phyloP scores from a whole-genome alignment of 805 yeast genomes.

The Starmerella potacharoeniae region DNA sequence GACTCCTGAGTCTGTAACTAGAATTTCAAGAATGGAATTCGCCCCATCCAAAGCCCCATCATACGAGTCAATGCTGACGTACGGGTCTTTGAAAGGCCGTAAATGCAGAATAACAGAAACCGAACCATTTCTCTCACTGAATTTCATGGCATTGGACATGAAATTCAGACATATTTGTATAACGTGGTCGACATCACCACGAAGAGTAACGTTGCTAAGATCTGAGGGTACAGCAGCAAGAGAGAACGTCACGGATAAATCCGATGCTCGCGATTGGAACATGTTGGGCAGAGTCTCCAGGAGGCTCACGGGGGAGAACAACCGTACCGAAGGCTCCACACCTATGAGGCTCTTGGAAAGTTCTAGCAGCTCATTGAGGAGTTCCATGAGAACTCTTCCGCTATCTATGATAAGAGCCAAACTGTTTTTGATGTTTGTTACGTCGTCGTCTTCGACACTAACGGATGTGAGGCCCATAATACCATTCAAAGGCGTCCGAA shows the following conservation, averaged over 20 bases:
- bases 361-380: slow-evolving; percentile 79
- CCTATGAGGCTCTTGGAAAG: slow-evolving; percentile 83
- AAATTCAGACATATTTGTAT: slow-evolving; percentile 85
- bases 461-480: slow-evolving; percentile 93
- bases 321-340: slow-evolving; percentile 69
- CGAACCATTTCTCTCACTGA: slow-evolving; percentile 54
- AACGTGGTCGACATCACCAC: slow-evolving; percentile 82
- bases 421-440: slow-evolving; percentile 55
- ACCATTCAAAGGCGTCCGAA: slow-evolving; percentile 92
- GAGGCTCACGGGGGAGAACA: slow-evolving; percentile 66
- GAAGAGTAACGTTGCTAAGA: slow-evolving; percentile 41
- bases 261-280: slow-evolving; percentile 43
- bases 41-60: slow-evolving; percentile 7
- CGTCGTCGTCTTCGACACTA: slow-evolving; percentile 76
- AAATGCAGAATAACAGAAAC: slow-evolving; percentile 23
- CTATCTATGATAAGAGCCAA: slow-evolving; percentile 74
- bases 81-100: slow-evolving; percentile 10
- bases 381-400: slow-evolving; percentile 82
- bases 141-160: slow-evolving; percentile 83
- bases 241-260: slow-evolving; percentile 58
- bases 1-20: slow-evolving; percentile 83
- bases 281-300: slow-evolving; percentile 74
- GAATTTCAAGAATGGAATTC: slow-evolving; percentile 40
- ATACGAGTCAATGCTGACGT: slow-evolving; percentile 11
- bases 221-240: slow-evolving; percentile 46